A percentile compares a stretch with the other conserved stretches of the same genome.
These are phyloP conservation scores for Solanum stenotomum DNA, from an alignment of 257 asterid species.

Conservation along the genomic window DNA sequence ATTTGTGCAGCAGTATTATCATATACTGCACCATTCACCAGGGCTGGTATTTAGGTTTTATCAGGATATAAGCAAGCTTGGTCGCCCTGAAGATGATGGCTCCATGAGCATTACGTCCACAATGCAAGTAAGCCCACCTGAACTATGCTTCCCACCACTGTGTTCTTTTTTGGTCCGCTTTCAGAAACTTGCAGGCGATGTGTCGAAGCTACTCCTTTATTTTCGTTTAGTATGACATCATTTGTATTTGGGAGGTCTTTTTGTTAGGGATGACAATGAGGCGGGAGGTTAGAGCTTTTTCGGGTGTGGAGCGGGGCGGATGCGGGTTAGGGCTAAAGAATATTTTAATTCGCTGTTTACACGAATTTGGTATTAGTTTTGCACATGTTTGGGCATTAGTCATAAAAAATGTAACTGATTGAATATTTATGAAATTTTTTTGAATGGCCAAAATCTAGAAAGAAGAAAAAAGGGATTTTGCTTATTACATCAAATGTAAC, in stretches of 20 bases:
- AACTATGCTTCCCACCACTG: background rate
- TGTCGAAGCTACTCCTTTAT: background rate
- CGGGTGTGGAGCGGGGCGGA: background rate
- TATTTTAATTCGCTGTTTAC: background rate
- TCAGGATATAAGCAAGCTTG: constrained; percentile 58
- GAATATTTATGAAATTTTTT: background rate
- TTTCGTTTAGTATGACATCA: background rate
- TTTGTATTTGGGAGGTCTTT: background rate
- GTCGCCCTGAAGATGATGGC: constrained; percentile 63
- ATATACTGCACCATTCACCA: constrained; percentile 55
- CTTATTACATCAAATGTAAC: background rate
- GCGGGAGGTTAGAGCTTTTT: background rate
- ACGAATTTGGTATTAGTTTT: background rate
- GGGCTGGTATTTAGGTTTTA: constrained; percentile 48
- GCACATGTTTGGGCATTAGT: background rate
- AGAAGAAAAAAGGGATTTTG: background rate
- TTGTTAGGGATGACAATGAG: background rate
- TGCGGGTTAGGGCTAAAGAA: background rate
- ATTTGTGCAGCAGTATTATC: constrained; percentile 66
- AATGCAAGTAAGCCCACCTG: constrained; percentile 39
- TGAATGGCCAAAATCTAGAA: background rate
- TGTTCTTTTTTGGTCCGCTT: background rate
- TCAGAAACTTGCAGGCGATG: background rate
- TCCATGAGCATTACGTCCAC: constrained; percentile 61
- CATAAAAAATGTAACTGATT: background rate